A percentile compares a stretch with the other conserved stretches of the same genome.
Evolutionary conservation across 768 basidiomycete genomes (phyloP).

Genomic region (Lentinula sp.): DNA sequence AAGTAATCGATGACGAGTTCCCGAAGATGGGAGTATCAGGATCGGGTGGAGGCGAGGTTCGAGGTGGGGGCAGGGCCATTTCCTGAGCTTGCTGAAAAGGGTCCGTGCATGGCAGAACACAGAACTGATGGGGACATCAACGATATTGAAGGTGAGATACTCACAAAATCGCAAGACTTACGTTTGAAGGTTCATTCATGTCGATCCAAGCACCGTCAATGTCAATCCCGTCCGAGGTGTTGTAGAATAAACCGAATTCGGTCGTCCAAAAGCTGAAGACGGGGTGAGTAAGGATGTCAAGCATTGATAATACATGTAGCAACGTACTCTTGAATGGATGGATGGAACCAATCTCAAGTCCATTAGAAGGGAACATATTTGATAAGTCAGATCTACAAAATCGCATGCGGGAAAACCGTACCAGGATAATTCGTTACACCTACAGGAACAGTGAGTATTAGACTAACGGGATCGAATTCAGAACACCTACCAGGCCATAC

Average conservation of each 20-base stretch:
- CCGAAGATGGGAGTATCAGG: conserved; percentile 49
- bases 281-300: background rate
- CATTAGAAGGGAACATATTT: background rate
- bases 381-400: too few relatives aligned
- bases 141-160: background rate
- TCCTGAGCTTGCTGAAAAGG: conserved; percentile 51
- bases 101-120: conserved; percentile 53
- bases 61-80: conserved; percentile 48
- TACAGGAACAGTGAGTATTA: conserved; percentile 9
- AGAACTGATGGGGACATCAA: conserved; percentile 40
- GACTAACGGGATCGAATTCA: background rate
- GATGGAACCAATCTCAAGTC: conserved; percentile 53
- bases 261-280: conserved; percentile 50
- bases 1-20: conserved; percentile 5
- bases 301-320: background rate
- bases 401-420: conserved; percentile 10
- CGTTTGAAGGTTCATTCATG: conserved; percentile 70
- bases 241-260: conserved; percentile 55
- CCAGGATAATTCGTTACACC: conserved; percentile 56
- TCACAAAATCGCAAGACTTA: conserved; percentile 20
- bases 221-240: conserved; percentile 45
- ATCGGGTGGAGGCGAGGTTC: conserved; percentile 42
- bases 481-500: conserved; percentile 55
- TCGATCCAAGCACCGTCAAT: conserved; percentile 75
- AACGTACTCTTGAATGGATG: conserved; percentile 41